Evolutionary conservation across 306 rosid species (phyloP).

Genomic region (Medicago ruthenica): DNA sequence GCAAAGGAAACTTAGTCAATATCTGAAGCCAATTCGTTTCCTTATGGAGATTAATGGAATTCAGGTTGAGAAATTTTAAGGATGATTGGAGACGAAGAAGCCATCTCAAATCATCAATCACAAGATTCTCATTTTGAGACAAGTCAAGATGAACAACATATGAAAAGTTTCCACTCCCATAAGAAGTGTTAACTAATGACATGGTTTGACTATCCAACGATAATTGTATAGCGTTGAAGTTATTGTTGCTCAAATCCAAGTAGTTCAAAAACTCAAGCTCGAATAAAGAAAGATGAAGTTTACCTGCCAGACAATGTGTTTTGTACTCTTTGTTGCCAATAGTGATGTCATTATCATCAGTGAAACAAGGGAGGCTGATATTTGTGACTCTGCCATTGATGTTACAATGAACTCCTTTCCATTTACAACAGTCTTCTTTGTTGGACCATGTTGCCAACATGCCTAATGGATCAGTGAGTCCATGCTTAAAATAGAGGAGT

Average conservation of each 20-base stretch:
- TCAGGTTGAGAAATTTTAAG: background rate
- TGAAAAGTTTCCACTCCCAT: background rate
- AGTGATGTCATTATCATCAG: background rate
- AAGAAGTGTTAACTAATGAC: background rate
- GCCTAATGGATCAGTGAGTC: background rate
- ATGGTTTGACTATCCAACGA: too few relatives aligned
- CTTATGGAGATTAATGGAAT: background rate
- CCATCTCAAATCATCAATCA: slow-evolving; percentile 1
- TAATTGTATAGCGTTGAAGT: too few relatives aligned
- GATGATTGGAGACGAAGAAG: slow-evolving; percentile 10
- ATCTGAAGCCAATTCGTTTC: background rate
- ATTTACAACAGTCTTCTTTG: background rate
- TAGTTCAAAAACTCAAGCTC: slow-evolving; percentile 3
- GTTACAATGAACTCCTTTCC: slow-evolving; percentile 6
- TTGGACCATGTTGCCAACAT: background rate
- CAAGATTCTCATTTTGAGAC: background rate
- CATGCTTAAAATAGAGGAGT: background rate
- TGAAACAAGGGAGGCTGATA: background rate
- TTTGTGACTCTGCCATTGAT: slow-evolving; percentile 4
- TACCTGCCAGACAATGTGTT: background rate
- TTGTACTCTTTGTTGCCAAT: background rate
- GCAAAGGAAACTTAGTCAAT: too few relatives aligned
- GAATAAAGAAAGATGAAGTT: background rate
- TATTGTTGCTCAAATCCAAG: background rate
- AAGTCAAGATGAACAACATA: slow-evolving; percentile 4